Evolutionary conservation across 1,284 basidiomycete genomes (phyloP).

Genomic region (Lentinula novae-zelandiae): DNA sequence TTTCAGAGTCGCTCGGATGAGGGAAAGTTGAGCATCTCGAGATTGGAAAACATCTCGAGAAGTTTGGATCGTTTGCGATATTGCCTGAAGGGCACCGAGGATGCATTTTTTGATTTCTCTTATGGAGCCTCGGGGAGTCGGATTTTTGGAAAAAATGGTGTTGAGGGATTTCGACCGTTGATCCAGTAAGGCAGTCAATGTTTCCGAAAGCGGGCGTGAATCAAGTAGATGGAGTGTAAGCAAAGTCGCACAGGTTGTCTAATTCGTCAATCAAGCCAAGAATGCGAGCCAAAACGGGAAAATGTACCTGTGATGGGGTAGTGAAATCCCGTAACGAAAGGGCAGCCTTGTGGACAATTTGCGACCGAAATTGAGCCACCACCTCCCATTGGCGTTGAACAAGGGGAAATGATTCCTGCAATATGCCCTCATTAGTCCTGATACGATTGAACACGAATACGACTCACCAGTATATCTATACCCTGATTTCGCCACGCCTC

Average conservation of each 20-base stretch:
- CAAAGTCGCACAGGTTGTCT: conserved; percentile 74
- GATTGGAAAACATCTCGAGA: conserved; percentile 52
- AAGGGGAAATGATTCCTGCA: conserved; percentile 75
- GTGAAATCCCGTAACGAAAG: conserved; percentile 62
- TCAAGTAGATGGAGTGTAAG: conserved; percentile 83
- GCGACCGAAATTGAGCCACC: conserved; percentile 77
- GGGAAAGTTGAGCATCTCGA: conserved; percentile 32
- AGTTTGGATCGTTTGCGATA: conserved; percentile 52
- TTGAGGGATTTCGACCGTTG: conserved; percentile 71
- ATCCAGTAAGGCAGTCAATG: conserved; percentile 62
- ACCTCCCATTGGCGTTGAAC: conserved; percentile 89
- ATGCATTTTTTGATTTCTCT: conserved; percentile 51
- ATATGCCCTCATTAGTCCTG: conserved; percentile 7
- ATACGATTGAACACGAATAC: not conserved
- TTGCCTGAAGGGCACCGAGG: conserved; percentile 45
- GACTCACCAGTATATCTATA: conserved; percentile 57
- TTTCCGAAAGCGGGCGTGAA: conserved; percentile 71
- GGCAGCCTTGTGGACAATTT: conserved; percentile 82
- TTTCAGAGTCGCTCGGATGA: conserved; percentile 52
- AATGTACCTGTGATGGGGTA: conserved; percentile 44
- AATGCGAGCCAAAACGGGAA: not conserved
- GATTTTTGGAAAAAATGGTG: conserved; percentile 36
- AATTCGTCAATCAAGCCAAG: not conserved
- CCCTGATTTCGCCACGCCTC: conserved; percentile 61
- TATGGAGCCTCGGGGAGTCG: conserved; percentile 26